A percentile compares a stretch with the other conserved stretches of the same genome.
These are phyloP conservation scores for Tolypocladium inflatum DNA, from an alignment of 2,329 filamentous ascomycete genomes.

Conservation along the genomic window DNA sequence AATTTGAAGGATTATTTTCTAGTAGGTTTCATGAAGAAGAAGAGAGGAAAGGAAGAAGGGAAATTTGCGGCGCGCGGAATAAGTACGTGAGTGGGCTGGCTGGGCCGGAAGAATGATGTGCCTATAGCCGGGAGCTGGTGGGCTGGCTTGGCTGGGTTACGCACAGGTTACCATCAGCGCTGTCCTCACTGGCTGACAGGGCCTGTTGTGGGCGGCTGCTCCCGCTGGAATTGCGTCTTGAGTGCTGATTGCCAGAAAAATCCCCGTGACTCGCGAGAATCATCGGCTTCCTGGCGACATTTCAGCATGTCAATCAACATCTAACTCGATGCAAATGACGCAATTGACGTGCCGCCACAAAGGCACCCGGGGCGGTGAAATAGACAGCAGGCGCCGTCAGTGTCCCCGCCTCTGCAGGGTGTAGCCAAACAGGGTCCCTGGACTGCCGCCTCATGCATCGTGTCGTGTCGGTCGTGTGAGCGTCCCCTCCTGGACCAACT, in stretches of 20 bases:
- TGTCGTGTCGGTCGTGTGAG: not conserved
- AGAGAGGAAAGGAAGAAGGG: slow-evolving; percentile 10
- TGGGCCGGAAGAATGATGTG: slow-evolving; percentile 16
- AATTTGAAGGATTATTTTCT: slow-evolving; percentile 52
- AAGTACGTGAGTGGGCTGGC: not conserved
- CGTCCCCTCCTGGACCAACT: not conserved
- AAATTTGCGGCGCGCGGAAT: not conserved
- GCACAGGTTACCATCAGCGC: not conserved
- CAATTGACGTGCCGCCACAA: not conserved
- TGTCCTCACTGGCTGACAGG: not conserved
- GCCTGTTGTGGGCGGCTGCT: not conserved
- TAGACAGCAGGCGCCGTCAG: not conserved
- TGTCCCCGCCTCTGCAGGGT: not conserved
- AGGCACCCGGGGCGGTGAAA: not conserved
- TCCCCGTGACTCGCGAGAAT: not conserved
- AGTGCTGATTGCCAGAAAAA: not conserved
- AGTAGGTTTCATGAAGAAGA: slow-evolving; percentile 29
- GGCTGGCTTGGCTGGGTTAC: no score
- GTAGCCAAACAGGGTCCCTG: not conserved
- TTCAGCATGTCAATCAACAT: not conserved
- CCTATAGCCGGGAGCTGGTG: slow-evolving; percentile 2
- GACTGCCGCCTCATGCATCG: not conserved
- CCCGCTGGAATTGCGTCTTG: not conserved
- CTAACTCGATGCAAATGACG: not conserved
- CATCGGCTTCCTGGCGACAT: not conserved